Percentiles rank a stretch among this genome's conserved stretches.
These are phyloP conservation scores for Populus ilicifolia DNA, from an alignment of 345 rosid species.

Conservation along the genomic window DNA sequence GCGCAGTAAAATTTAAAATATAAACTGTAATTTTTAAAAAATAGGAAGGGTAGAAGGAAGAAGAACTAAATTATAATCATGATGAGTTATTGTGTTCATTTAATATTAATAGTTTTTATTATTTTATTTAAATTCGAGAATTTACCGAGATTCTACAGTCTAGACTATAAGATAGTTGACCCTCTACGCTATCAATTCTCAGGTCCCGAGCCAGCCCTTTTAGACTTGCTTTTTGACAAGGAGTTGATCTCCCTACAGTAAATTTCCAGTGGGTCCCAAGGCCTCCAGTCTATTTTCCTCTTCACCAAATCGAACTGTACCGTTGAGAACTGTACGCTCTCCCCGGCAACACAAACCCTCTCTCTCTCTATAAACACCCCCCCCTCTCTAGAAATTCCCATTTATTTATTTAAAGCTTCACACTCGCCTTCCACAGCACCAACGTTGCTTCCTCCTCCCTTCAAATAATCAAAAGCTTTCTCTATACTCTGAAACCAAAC, in stretches of 20 bases:
- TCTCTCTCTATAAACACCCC: not conserved
- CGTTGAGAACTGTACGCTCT: constrained; percentile 6
- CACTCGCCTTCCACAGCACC: not conserved
- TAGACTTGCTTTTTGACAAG: not conserved
- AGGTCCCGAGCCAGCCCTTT: not conserved
- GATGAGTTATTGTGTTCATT: too few relatives aligned
- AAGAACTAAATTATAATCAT: too few relatives aligned
- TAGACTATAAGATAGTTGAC: too few relatives aligned
- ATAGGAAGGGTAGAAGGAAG: too few relatives aligned
- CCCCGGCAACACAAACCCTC: not conserved
- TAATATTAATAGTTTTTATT: too few relatives aligned
- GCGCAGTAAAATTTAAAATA: too few relatives aligned
- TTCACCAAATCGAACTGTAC: constrained; percentile 23
- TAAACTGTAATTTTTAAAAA: too few relatives aligned
- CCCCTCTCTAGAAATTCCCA: not conserved
- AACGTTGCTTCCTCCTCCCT: not conserved
- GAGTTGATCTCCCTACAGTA: not conserved
- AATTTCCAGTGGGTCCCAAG: constrained; percentile 8
- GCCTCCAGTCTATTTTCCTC: not conserved
- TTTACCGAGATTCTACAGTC: too few relatives aligned
- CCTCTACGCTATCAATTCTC: too few relatives aligned
- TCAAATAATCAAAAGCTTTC: not conserved
- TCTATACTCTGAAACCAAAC: not conserved
- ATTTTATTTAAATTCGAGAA: too few relatives aligned
- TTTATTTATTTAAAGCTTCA: not conserved